Evolutionary conservation across 1,284 basidiomycete species (phyloP), one percentile per base, ranked within the genome.

Genomic region (Cutaneotrichosporon cutaneum): DNA sequence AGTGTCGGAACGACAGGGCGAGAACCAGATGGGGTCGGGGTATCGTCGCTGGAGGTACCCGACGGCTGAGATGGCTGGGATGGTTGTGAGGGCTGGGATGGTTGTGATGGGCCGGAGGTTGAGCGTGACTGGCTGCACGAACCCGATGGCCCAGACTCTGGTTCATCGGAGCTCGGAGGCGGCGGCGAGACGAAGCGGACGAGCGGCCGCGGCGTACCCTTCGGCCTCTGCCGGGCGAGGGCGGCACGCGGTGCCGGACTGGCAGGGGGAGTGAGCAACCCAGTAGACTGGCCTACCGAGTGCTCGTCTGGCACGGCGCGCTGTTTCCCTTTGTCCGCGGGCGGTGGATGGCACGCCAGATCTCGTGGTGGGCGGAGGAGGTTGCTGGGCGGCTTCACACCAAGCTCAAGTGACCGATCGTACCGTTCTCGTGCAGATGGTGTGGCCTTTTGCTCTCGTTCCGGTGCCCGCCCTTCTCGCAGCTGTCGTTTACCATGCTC

Each of bases 211-310:
- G 48, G 48, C 3, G 48, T 30, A 3, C 16, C 26, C 6, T 9
- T 32, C 5, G 48, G 24, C 26, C 26, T 51, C 26, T 26, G 48
- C 9, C 26, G 26, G 26, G 26, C 24, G 5, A 27, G 11, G 7
- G 48, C 48, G 26, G 26, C 48, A 8, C 24, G 10, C 14, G 54
- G 54, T 1, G n/a, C 52, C 0, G 61, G 61, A 16, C 57, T 56
- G 27, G 57, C 51, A 8, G 61, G 61, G 9, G 61, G 61, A 6
- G 61, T 62, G 1, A 54, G 58, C 39, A 56, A 26, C 3, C 52
- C 52, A 21, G 52, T 54, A 7, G 52, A 36, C 33, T 54, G 52
- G 33, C 52, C 52, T 5, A 36, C 35, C 22, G 52, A 54, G 52
- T 39, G 33, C 8, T 54, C 52, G 13, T 39, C 51, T 30, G 27